These are phyloP conservation scores for Yamadazyma siamensis DNA, from an alignment of 1,139 yeast species.

Conservation along the genomic window DNA sequence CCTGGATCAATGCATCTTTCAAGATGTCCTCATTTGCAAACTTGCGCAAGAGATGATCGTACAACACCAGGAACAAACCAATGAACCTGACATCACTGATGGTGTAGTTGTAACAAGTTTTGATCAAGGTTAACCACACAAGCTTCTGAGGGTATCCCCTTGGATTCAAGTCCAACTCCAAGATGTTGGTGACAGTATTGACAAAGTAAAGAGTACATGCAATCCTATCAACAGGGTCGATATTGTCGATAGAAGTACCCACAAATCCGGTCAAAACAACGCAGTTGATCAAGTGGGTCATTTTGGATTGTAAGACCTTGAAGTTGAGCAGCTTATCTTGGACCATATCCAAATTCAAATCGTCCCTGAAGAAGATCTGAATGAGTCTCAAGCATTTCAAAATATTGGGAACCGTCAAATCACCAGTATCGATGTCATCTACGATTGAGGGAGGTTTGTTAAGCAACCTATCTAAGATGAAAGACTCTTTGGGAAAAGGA, in stretches of 20 bases:
- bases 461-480: conserved; percentile 10
- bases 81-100: conserved; percentile 5
- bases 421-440: background rate
- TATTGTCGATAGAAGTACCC: background rate
- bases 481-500: conserved; percentile 25
- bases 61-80: conserved; percentile 2
- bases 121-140: conserved; percentile 4
- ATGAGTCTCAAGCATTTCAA: conserved; percentile 6
- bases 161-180: background rate
- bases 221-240: background rate
- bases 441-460: conserved; percentile 8
- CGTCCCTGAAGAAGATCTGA: conserved; percentile 7
- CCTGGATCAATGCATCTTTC: conserved; percentile 17
- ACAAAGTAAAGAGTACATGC: background rate
- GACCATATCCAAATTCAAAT: conserved; percentile 2
- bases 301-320: conserved; percentile 4
- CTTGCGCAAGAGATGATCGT: conserved; percentile 1
- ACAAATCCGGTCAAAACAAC: conserved; percentile 4
- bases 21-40: conserved; percentile 3
- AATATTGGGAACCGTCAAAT: conserved; percentile 9
- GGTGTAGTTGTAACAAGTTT: conserved; percentile 1
- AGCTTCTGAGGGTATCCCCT: background rate
- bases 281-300: conserved; percentile 3
- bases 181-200: background rate
- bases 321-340: conserved; percentile 6